phyloP scores from a whole-genome alignment of 148 eudicot species.

The Salicornia ramosissima region DNA sequence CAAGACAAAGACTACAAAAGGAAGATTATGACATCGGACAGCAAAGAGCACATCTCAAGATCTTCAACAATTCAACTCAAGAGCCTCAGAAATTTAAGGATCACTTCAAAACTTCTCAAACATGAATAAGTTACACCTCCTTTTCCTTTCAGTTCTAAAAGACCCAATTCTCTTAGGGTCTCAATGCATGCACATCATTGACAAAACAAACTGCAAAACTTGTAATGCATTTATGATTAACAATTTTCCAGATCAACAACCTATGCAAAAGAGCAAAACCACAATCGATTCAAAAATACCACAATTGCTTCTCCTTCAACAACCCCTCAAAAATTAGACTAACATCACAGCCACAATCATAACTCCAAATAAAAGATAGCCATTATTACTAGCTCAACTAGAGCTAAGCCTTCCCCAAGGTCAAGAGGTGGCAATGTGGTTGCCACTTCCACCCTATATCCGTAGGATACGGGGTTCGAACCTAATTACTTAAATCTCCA shows the following conservation, averaged over 20 bases:
- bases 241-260: neutral
- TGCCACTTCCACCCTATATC: too few species aligned
- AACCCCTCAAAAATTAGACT: conserved; percentile 8
- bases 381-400: conserved; percentile 3
- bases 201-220: conserved; percentile 3
- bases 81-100: neutral
- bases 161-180: conserved; percentile 4
- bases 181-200: conserved; percentile 5
- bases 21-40: neutral
- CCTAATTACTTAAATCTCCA: too few species aligned
- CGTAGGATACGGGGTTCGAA: too few species aligned
- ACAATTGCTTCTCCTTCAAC: neutral
- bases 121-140: neutral
- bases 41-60: neutral
- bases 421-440: too few species aligned
- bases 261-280: conserved; percentile 1
- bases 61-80: neutral
- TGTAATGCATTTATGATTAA: neutral
- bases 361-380: neutral
- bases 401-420: neutral
- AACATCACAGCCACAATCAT: neutral
- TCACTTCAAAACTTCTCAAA: neutral
- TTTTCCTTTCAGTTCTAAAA: neutral
- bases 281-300: neutral
- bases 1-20: conserved; percentile 1